Evolutionary conservation across 2,329 filamentous ascomycete genomes (phyloP), one percentile per base, ranked within the genome.

Genomic region (Claviceps sp.): DNA sequence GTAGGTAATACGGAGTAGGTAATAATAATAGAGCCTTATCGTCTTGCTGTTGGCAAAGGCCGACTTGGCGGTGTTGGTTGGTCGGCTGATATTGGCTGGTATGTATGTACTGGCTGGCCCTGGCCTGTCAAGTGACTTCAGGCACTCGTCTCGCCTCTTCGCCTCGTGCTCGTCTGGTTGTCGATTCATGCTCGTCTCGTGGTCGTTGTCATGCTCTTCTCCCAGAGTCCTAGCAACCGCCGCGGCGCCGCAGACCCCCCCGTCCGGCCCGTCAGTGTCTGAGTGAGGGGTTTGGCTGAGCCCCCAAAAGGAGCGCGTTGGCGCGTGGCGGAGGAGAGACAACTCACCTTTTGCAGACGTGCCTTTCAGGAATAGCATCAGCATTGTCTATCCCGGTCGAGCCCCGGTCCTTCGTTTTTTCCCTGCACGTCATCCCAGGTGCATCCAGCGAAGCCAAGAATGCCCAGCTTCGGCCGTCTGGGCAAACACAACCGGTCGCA

Each of bases 401-500:
- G 6, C 37, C 24, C 39, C 45, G 1, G 37, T 14, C 22, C 13
- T 17, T 17, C 41, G 38, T 46, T 50, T 24, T n/a, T 46, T 48
- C 47, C 39, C 22, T 43, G 43, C 42, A 30, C 41, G 46, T 42
- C n/a, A 17, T 42, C n/a, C 40, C 41, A 43, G 46, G 41, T 10
- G 17, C 30, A 37, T 24, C 24, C 52, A 40, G 4, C 47, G 52
- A 52, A 45, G 54, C 56, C 51, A 56, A 66, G 58, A 56, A 79
- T 79, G 76, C 74, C 71, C 61, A 66, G 67, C 66, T 78, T 78
- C 66, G 69, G 70, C 67, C 75, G 75, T 63, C 67, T 77, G 64
- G 71, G 73, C 64, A 78, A 70, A 70, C 72, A 76, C 70, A 77
- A 76, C 62, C 74, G 75, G 60, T 77, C 77, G 64, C 77, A 78